Evolutionary conservation across 179 eudicot species (phyloP), one percentile per base, ranked within the genome.

Genomic region (Silene coronaria): DNA sequence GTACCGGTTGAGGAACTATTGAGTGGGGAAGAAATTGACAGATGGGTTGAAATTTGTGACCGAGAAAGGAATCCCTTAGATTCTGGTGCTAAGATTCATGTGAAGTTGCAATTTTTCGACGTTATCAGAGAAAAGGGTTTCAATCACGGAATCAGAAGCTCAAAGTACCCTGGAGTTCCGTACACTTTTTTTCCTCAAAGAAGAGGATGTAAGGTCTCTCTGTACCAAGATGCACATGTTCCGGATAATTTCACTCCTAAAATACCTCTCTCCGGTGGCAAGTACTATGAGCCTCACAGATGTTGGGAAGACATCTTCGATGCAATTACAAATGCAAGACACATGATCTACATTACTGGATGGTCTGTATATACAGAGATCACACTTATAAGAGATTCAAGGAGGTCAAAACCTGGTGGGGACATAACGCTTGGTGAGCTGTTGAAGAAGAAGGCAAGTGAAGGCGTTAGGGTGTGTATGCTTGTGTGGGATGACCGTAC

Each of bases 401-500:
- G 84, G 77, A 80, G 86, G 78, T 71, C 81, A 21, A 84, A 86
- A 58, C 38, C 84, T 14, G 89, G 86, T 17, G 89, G 87, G 11
- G 86, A 84, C 51, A 64, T 74, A 10, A 86, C 84, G 17, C 72
- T 86, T 5, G 89, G 89, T 1, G 83, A 86, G 79, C 72, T 86
- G 17, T 80, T 86, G n/a, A 81, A 77, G 87, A 84, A 76, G 76
- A 86, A 84, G 81, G 87, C 87, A 16, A 36, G 23, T 61, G 87
- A 84, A 84, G 89, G 89, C 60, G 89, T 86, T 23, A 82, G 69
- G 70, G 89, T 86, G 22, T 79, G 82, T 48, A 80, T 86, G 84
- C 87, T 86, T 67, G 89, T 84, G 71, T 86, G 89, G 89, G 89
- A 84, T 79, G 89, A 86, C 67, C 80, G 89, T 17, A 87, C 89